phyloP scores from a whole-genome alignment of 805 yeast species.

The Starmerella vaccinii region DNA sequence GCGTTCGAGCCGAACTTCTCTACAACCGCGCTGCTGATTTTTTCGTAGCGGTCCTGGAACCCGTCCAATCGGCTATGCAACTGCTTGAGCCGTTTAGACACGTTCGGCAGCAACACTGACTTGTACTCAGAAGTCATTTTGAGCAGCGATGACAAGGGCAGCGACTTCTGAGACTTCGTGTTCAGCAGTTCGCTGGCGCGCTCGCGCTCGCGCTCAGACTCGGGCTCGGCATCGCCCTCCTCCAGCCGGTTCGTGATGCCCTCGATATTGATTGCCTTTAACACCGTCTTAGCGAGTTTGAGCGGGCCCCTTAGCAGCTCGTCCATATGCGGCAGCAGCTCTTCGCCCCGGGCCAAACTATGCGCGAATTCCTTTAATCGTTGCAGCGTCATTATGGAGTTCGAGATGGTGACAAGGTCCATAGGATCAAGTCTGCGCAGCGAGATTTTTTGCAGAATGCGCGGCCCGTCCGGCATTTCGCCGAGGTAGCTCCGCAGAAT shows the following conservation, averaged over 20 bases:
- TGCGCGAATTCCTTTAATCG: conserved; percentile 24
- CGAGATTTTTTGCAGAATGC: conserved; percentile 31
- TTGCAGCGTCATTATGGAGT: conserved; percentile 33
- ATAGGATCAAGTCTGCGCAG: conserved; percentile 37
- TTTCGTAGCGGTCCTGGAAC: conserved; percentile 25
- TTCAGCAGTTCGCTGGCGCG: not conserved
- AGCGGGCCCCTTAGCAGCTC: conserved; percentile 22
- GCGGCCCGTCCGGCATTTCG: conserved; percentile 38
- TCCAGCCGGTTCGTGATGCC: not conserved
- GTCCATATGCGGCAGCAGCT: not conserved
- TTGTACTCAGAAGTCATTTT: conserved; percentile 6
- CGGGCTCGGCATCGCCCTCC: not conserved
- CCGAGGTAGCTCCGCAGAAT: conserved; percentile 47
- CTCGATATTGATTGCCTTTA: conserved; percentile 34
- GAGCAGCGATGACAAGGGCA: not conserved
- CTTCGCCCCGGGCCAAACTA: not conserved
- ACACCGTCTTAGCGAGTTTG: conserved; percentile 37
- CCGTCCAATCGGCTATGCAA: conserved; percentile 27
- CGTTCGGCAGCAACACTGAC: conserved; percentile 21
- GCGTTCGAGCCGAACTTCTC: conserved; percentile 20
- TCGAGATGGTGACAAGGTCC: conserved; percentile 39
- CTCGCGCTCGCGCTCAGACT: not conserved
- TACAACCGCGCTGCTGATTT: conserved; percentile 20
- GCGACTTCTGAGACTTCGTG: not conserved
- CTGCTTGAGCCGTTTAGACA: conserved; percentile 18